Evolutionary conservation across 2,329 filamentous ascomycete genomes (phyloP), one percentile per base, ranked within the genome.

Genomic region (Fusarium sp.): DNA sequence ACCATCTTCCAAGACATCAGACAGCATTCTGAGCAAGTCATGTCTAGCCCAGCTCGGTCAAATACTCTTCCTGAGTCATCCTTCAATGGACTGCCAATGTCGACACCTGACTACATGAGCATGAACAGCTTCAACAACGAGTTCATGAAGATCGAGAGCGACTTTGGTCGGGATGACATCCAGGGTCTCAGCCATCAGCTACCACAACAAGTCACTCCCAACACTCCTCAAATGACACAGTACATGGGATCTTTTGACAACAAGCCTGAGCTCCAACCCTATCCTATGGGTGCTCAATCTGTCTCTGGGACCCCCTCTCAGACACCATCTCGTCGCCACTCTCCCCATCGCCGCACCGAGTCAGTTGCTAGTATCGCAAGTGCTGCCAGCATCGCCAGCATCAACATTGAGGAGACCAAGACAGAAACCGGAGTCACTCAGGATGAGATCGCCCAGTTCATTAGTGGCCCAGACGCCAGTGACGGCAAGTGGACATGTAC

Each of bases 381-480:
- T 70, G 88, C 88, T 3, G 88, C 88, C 24, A 90, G 88, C 80
- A 90, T 90, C 64, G 86, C 88, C 17, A 87, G 86, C 78, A 89
- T 91, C 82, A 90, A 91, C 78, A 89, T 91, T 42, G 90, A 91
- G 71, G 89, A 91, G 78, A 88, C 89, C 33, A 90, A 90, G 79
- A 91, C 88, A 63, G 91, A 95, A 74, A 98, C 96, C 2, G 96
- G 96, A 33, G 92, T 98, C 64, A 95, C 93, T 2, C 85, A 92
- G 48, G 95, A 98, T 76, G 94, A 98, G 75, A 95, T 96, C 75
- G 88, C 91, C 9, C 88, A 89, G 56, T 94, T 88, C 82, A 96
- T 96, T 76, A 87, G 89, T 55, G 92, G 92, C 3, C 93, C 93
- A 0, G 92, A 94, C 76, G 85, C 90, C 6, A 81, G 82, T n/a